A percentile compares a stretch with the other conserved stretches of the same genome.
These are phyloP conservation scores for Scenedesmus sp. DNA, from an alignment of 163 green algal species.

Conservation along the genomic window DNA sequence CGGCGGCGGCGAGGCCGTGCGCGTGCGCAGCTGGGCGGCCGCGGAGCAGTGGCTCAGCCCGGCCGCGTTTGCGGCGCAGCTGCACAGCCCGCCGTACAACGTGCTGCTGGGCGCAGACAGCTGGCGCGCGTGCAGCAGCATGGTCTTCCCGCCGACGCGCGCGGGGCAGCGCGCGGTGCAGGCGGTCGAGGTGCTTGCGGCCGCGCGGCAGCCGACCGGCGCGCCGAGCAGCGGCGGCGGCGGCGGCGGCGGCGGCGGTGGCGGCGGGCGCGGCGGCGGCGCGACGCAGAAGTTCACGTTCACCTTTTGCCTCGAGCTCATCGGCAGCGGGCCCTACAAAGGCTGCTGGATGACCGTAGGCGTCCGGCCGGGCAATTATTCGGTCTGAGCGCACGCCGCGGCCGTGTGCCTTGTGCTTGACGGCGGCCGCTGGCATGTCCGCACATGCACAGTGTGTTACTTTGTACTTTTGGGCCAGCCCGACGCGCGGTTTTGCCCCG, in stretches of 20 bases:
- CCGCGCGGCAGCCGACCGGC: not conserved
- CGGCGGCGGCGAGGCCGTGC: not conserved
- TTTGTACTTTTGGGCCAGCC: no score
- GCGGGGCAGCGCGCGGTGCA: constrained; percentile 41
- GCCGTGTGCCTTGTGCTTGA: no score
- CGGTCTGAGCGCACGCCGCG: no score
- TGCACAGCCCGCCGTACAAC: constrained; percentile 41
- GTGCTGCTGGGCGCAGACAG: constrained; percentile 41
- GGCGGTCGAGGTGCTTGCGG: constrained; percentile 40
- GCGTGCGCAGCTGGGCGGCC: constrained; percentile 42
- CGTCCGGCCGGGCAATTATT: constrained; percentile 39
- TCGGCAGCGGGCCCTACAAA: constrained; percentile 37
- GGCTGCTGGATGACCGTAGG: constrained; percentile 51
- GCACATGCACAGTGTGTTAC: no score
- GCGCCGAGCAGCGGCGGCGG: constrained; percentile 12
- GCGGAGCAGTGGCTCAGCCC: constrained; percentile 40
- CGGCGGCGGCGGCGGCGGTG: not conserved
- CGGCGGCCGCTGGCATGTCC: no score
- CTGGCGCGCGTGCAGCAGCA: constrained; percentile 42
- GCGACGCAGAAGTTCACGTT: constrained; percentile 21
- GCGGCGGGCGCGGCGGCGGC: not conserved
- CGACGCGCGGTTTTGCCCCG: no score
- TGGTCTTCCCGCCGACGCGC: constrained; percentile 46
- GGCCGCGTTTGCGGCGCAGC: constrained; percentile 33
- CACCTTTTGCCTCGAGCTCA: constrained; percentile 43